These are phyloP conservation scores for Coemansia sp. DNA, from an alignment of 192 early-diverging fungal species.

Conservation along the genomic window DNA sequence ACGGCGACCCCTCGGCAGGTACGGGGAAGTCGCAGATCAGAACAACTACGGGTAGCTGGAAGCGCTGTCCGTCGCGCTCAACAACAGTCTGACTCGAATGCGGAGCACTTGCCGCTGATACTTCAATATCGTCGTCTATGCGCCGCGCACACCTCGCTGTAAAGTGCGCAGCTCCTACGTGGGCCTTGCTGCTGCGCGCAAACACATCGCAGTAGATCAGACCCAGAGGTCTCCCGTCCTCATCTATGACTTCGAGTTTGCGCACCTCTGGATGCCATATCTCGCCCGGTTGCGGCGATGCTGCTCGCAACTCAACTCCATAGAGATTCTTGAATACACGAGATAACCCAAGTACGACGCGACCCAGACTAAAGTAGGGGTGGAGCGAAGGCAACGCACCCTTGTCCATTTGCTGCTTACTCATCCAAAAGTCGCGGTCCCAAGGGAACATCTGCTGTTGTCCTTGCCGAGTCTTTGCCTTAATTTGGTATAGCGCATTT, in stretches of 20 bases:
- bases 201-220: conserved; percentile 95
- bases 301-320: conserved; percentile 80
- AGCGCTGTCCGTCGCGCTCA: conserved; percentile 50
- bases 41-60: conserved; percentile 72
- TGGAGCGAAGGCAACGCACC: conserved; percentile 56
- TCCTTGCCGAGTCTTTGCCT: neutral
- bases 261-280: conserved; percentile 89
- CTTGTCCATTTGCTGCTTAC: conserved; percentile 41
- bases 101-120: conserved; percentile 8
- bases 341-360: conserved; percentile 83
- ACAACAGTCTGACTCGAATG: conserved; percentile 40
- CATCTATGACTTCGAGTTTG: conserved; percentile 88
- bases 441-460: conserved; percentile 61
- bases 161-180: conserved; percentile 89
- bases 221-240: conserved; percentile 82
- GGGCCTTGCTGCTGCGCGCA: conserved; percentile 70
- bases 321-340: conserved; percentile 83
- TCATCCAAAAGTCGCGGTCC: conserved; percentile 79
- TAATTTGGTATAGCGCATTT: no score
- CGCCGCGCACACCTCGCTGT: conserved; percentile 88
- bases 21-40: conserved; percentile 71
- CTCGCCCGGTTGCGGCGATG: conserved; percentile 70
- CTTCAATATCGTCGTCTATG: conserved; percentile 72
- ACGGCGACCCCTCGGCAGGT: conserved; percentile 53
- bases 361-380: conserved; percentile 85